Conservation (phyloP, 805 yeast species). For the Kodamaea jinghongensis region DNA sequence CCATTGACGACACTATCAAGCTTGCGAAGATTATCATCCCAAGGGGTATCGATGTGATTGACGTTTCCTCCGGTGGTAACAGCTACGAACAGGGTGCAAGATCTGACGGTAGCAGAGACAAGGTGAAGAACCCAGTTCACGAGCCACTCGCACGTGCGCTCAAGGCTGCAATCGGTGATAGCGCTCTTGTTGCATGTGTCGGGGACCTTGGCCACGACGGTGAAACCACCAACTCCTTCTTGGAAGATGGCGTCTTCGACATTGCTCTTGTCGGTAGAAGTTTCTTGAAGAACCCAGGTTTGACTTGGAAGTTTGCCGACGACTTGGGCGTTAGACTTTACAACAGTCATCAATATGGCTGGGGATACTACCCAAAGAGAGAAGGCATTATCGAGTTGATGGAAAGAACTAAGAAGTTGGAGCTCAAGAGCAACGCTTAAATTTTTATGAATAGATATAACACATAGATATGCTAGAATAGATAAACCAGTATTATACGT, state of each 20-base stretch:
- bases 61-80: slow-evolving; percentile 55
- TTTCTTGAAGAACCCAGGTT: slow-evolving; percentile 48
- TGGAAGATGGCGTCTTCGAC: slow-evolving; percentile 46
- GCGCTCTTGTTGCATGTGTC: slow-evolving; percentile 43
- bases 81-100: slow-evolving; percentile 28
- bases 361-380: slow-evolving; percentile 19
- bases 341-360: slow-evolving; percentile 27
- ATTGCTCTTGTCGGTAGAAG: slow-evolving; percentile 45
- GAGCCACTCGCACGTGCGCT: slow-evolving; percentile 37
- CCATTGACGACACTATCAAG: slow-evolving; percentile 41
- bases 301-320: slow-evolving; percentile 50
- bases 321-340: slow-evolving; percentile 42
- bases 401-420: slow-evolving; percentile 11
- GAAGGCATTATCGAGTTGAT: slow-evolving; percentile 19
- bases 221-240: slow-evolving; percentile 33
- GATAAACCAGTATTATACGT: no score
- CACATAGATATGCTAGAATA: no score
- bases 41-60: slow-evolving; percentile 50
- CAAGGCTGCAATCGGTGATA: slow-evolving; percentile 44
- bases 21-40: slow-evolving; percentile 39
- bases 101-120: slow-evolving; percentile 9
- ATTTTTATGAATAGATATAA: no score
- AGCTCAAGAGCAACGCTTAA: background rate
- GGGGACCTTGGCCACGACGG: slow-evolving; percentile 40
- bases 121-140: background rate